Percentiles rank a stretch among this genome's conserved stretches.
These are phyloP conservation scores for Ceriops zippeliana DNA, from an alignment of 345 rosid species.

Conservation along the genomic window DNA sequence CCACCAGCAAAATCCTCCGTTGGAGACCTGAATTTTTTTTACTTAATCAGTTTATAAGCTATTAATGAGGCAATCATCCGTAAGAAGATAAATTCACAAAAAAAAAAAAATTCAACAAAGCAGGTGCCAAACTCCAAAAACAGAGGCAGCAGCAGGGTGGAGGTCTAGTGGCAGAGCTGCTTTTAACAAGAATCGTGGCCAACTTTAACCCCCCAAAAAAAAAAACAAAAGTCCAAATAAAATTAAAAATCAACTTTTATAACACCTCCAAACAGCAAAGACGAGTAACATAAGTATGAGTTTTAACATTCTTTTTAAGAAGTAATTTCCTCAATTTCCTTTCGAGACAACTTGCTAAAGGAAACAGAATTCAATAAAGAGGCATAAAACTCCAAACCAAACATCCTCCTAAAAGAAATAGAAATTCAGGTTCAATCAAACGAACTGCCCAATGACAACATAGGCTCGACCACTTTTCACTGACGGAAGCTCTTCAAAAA, in stretches of 20 bases:
- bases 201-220: background rate
- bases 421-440: no score
- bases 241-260: background rate
- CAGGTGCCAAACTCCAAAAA: background rate
- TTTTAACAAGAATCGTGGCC: background rate
- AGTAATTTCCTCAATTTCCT: background rate
- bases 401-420: no score
- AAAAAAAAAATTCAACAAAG: background rate
- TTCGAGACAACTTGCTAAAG: background rate
- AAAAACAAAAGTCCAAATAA: background rate
- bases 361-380: background rate
- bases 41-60: no score
- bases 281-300: no score
- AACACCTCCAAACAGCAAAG: background rate
- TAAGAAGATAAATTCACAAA: background rate
- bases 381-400: no score
- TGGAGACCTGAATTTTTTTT: constrained; percentile 48
- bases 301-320: background rate
- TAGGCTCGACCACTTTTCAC: no score
- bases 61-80: no score
- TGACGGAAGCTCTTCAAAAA: no score
- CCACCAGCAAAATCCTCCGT: constrained; percentile 63
- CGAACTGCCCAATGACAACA: no score
- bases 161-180: no score
- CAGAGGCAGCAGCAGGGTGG: no score